These are phyloP conservation scores for Iris macrosiphon DNA, from an alignment of 106 monocot species.

Conservation along the genomic window DNA sequence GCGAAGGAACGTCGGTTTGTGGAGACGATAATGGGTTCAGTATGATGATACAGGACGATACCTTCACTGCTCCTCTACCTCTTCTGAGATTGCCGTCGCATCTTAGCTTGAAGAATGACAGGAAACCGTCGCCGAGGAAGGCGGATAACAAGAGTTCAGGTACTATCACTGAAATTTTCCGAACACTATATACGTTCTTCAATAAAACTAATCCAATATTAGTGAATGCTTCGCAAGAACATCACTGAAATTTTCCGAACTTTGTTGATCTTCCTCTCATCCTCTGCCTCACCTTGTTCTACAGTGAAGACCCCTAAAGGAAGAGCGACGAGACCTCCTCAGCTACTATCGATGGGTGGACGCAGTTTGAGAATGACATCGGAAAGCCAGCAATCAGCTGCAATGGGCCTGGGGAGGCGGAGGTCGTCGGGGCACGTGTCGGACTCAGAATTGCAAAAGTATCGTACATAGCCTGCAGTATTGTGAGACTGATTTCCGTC, in stretches of 20 bases:
- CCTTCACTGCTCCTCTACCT: slow-evolving; percentile 3
- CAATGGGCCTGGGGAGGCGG: slow-evolving; percentile 22
- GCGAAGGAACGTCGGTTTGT: slow-evolving; percentile 22
- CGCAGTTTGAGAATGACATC: slow-evolving; percentile 21
- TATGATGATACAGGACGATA: slow-evolving; percentile 8
- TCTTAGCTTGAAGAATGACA: slow-evolving; percentile 4
- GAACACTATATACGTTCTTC: no score
- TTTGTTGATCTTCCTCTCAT: no score
- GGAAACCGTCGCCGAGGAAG: slow-evolving; percentile 18
- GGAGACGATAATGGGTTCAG: slow-evolving; percentile 27
- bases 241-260: no score
- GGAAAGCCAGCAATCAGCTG: slow-evolving; percentile 13
- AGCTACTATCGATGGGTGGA: neutral
- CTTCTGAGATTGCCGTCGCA: slow-evolving; percentile 8
- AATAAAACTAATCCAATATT: no score
- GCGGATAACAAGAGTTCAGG: slow-evolving; percentile 22
- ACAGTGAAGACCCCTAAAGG: slow-evolving; percentile 17
- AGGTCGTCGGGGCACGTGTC: slow-evolving; percentile 42
- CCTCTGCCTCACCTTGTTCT: no score
- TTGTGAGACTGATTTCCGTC: no score
- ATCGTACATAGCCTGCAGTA: no score
- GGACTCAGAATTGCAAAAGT: slow-evolving; percentile 51
- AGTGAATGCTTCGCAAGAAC: no score
- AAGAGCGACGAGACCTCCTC: slow-evolving; percentile 18
- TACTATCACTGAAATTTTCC: no score